Evolutionary conservation across 257 asterid species (phyloP), one percentile per base, ranked within the genome.

Genomic region (Capsicum chinense): DNA sequence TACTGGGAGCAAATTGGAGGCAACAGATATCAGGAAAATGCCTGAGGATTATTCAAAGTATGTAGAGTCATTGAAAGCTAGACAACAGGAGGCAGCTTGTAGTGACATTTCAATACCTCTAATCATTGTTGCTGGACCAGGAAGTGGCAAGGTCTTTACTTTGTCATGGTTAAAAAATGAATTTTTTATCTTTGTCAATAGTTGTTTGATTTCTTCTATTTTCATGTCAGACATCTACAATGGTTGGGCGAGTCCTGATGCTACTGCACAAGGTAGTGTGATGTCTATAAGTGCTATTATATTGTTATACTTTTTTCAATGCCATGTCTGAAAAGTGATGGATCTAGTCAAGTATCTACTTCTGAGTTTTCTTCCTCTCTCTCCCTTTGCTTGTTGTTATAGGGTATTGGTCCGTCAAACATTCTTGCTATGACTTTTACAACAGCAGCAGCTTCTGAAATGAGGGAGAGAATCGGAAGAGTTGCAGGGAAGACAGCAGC

Each of bases 371-470:
- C 66, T 39, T 64, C 54, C 64, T 62, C 59, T 56, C 56, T 58
- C 63, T 19, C 52, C 62, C 83, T 42, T 14, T 79, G 10, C 26
- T 80, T 59, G 76, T 83, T 42, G 66, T 86, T 85, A 15, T 87
- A 94, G 98, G 99, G 98, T 56, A 91, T 96, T 83, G 86, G 88
- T 86, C 93, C 98, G 19, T 91, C 94, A 88, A 89, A 93, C 89
- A 91, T 96, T 90, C 91, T 96, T 88, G 99, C 99, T 48, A 94
- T 94, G 99, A 94, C 99, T 80, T 96, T 94, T 88, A 96, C 98
- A 76, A 92, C 97, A 76, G 98, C 98, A 81, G 98, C 98, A 56
- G 97, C 98, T 83, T 92, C 98, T 83, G 99, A 96, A 93, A 94
- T 96, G 98, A 95, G 97, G 64, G 98, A 93, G 88, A 93, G 98